Conservation (phyloP, 2,329 filamentous ascomycete genomes). For the Trichophyton benhamiae region DNA sequence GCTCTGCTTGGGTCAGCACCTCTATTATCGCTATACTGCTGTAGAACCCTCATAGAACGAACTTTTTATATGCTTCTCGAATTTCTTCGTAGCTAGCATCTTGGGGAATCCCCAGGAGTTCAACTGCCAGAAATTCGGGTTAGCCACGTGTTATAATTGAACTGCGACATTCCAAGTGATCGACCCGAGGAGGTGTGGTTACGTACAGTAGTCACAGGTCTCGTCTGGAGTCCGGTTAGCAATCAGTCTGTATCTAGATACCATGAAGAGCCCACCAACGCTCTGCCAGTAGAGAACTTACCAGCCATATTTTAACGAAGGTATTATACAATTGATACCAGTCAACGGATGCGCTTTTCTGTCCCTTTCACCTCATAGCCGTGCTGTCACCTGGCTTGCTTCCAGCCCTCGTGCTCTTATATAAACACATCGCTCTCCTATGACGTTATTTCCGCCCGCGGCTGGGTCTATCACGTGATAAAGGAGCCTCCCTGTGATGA, state of each 20-base stretch:
- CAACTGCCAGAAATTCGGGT: constrained; percentile 42
- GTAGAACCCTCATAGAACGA: background rate
- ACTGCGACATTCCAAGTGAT: background rate
- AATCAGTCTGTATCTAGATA: too few species aligned
- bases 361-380: background rate
- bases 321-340: too few species aligned
- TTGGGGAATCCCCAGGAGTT: constrained; percentile 58
- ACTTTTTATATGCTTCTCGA: constrained; percentile 90
- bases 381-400: background rate
- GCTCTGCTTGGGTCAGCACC: constrained; percentile 55
- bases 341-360: background rate
- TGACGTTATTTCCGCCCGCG: background rate
- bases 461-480: background rate
- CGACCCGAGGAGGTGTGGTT: constrained; percentile 14
- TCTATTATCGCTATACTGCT: background rate
- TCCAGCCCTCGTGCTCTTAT: background rate
- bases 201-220: constrained; percentile 48
- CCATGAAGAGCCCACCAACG: too few species aligned
- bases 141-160: background rate
- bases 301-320: background rate
- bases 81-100: constrained; percentile 71
- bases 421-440: background rate
- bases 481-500: background rate
- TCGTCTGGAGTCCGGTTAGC: constrained; percentile 12
- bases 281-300: background rate